These are phyloP conservation scores for Blastobotrys peoriensis DNA, from an alignment of 805 yeast species.

Conservation along the genomic window DNA sequence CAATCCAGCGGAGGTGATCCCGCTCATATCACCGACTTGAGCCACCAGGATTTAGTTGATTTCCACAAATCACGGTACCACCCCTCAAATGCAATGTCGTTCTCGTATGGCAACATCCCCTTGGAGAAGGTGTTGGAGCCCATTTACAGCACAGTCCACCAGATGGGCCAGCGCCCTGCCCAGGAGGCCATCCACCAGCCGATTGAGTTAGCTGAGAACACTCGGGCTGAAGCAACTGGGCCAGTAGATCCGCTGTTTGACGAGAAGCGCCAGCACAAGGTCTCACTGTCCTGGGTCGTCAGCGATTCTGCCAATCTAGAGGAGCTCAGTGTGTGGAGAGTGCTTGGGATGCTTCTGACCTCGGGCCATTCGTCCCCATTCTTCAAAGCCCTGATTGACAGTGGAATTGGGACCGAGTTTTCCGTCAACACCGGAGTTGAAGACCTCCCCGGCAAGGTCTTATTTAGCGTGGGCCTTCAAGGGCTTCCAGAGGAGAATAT, in stretches of 20 bases:
- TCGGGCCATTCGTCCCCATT: constrained; percentile 93
- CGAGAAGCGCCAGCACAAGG: constrained; percentile 60
- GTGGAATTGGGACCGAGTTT: constrained; percentile 79
- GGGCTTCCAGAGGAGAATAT: constrained; percentile 53
- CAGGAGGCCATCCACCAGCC: constrained; percentile 36
- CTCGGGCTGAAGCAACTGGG: constrained; percentile 46
- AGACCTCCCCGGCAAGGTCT: constrained; percentile 64
- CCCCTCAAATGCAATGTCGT: constrained; percentile 83
- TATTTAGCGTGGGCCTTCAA: constrained; percentile 81
- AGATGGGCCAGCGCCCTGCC: constrained; percentile 11
- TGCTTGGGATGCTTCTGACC: constrained; percentile 62
- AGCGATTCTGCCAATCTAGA: constrained; percentile 67
- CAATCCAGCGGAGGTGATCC: constrained; percentile 97
- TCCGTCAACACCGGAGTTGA: constrained; percentile 86
- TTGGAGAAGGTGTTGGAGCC: constrained; percentile 53
- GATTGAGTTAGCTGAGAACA: constrained; percentile 34
- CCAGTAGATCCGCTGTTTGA: constrained; percentile 79
- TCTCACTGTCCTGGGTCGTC: constrained; percentile 83
- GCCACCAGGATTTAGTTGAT: constrained; percentile 66
- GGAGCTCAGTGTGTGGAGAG: constrained; percentile 64
- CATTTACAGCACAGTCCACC: constrained; percentile 45
- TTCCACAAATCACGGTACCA: constrained; percentile 77
- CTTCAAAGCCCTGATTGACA: constrained; percentile 79
- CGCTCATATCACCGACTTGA: constrained; percentile 60
- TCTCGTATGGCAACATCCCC: constrained; percentile 79